These are phyloP conservation scores for Babesia sp. DNA, from an alignment of 169 alveolate species.

Conservation along the genomic window DNA sequence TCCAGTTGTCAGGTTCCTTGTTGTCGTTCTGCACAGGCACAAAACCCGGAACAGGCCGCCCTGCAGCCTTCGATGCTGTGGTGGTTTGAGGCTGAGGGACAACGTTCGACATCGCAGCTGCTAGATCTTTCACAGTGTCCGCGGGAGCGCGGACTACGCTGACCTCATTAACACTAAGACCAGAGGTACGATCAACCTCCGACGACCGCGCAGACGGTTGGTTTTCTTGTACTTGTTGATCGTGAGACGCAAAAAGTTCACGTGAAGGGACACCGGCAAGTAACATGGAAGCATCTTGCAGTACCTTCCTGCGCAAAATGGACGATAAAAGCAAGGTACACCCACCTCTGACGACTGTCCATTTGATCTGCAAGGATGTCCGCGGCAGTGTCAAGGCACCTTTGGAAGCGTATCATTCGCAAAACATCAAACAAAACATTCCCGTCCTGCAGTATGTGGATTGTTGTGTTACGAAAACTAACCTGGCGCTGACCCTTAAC, in stretches of 20 bases:
- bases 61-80: background rate
- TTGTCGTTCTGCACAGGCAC: background rate
- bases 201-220: background rate
- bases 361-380: slow-evolving; percentile 49
- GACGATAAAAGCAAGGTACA: background rate
- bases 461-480: background rate
- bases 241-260: background rate
- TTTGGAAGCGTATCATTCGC: slow-evolving; percentile 48
- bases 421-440: slow-evolving; percentile 24
- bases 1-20: slow-evolving; percentile 7
- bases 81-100: background rate
- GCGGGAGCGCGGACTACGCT: background rate
- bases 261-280: slow-evolving; percentile 17
- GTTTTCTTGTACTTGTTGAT: background rate
- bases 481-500: slow-evolving; percentile 44
- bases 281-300: slow-evolving; percentile 44
- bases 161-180: slow-evolving; percentile 9
- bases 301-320: slow-evolving; percentile 10
- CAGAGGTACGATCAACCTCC: background rate
- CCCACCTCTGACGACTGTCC: slow-evolving; percentile 47
- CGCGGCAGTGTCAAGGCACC: slow-evolving; percentile 57
- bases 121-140: background rate
- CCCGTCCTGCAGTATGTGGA: slow-evolving; percentile 5
- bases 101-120: background rate
- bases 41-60: slow-evolving; percentile 9